Base-by-base conservation (phyloP, 495 filamentous ascomycete species). In the Neurospora sp. region DNA sequence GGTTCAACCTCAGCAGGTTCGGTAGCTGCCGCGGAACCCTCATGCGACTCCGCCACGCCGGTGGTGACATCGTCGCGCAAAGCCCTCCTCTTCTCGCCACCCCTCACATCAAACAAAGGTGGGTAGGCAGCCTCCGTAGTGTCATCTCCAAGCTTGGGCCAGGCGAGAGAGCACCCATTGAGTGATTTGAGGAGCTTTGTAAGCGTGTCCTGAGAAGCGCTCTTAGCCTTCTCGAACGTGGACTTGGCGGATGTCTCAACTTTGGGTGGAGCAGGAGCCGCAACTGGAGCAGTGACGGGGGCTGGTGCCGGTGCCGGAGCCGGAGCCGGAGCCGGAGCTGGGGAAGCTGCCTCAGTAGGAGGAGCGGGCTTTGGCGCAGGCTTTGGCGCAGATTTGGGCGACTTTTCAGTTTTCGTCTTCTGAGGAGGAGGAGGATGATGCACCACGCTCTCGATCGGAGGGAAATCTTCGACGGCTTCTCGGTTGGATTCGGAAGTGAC, bases 21-120 rank as follows among this genome's bases (percentile, higher is more conserved):
- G 11, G 78, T 76, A 20, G 78, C 78, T 14, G 83, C 83, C 9
- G 77, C 75, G 16, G 74, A 82, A 81, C 80, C 90, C 71, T 93
- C 90, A 23, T 82, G 83, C 42, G 91, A 88, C 14, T 83, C 80
- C 75, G 91, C 86, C 35, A 90, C 82, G 75, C 89, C 88, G 5
- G 79, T 78, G 23, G 90, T 89, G 72, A 93, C 90, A 71, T 90
- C 86, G 70, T 95, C 89, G 12, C 90, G 89, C 85, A 92, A 88
- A 5, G 89, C 88, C 31, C 91, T 87, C 72, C 94, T 89, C 79
- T 91, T 93, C 38, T 89, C 88, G 14, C 93, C 93, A 70, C 93
- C 93, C 70, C 91, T 86, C 3, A 88, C 82, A 79, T 97, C 94
- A 74, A 97, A 94, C 66, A 98, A 85, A 2, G 92, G 93, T 3